These are phyloP conservation scores for Nakaseomyces bracarensis DNA, from an alignment of 1,139 yeast species.

Conservation along the genomic window DNA sequence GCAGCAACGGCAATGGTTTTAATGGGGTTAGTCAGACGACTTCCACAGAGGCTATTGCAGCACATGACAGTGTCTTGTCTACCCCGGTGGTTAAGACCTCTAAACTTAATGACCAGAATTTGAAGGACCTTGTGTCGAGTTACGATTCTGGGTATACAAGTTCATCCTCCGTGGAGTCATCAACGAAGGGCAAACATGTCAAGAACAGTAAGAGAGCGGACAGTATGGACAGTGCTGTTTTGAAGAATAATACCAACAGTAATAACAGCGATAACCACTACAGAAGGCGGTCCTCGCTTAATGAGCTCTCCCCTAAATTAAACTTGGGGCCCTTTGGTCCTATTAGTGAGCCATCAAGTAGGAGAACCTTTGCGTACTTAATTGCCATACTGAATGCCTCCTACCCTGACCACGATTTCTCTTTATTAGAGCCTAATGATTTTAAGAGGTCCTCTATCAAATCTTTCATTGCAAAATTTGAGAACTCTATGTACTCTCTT, in stretches of 20 bases:
- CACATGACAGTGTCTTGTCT: not conserved
- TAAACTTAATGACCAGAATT: slow-evolving; percentile 31
- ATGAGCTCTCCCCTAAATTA: slow-evolving; percentile 22
- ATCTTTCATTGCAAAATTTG: slow-evolving; percentile 62
- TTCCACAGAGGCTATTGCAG: not conserved
- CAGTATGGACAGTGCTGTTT: slow-evolving; percentile 5
- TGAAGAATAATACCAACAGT: not conserved
- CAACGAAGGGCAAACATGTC: slow-evolving; percentile 4
- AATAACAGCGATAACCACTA: slow-evolving; percentile 6
- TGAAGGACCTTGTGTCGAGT: slow-evolving; percentile 28
- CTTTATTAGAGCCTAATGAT: slow-evolving; percentile 77
- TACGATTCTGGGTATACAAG: slow-evolving; percentile 25
- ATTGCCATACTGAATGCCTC: slow-evolving; percentile 86
- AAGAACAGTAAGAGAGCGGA: slow-evolving; percentile 20
- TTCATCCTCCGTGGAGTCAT: slow-evolving; percentile 27
- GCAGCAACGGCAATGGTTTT: slow-evolving; percentile 3
- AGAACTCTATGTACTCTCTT: slow-evolving; percentile 68
- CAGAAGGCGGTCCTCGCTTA: slow-evolving; percentile 24
- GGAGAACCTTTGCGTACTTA: slow-evolving; percentile 83
- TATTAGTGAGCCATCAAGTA: slow-evolving; percentile 67
- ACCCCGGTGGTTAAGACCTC: slow-evolving; percentile 18
- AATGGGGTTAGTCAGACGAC: slow-evolving; percentile 7
- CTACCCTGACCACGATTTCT: slow-evolving; percentile 92
- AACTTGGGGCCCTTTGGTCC: slow-evolving; percentile 85
- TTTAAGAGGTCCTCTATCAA: slow-evolving; percentile 48